phyloP scores from a whole-genome alignment of 306 rosid species.

The Casuarina glauca region DNA sequence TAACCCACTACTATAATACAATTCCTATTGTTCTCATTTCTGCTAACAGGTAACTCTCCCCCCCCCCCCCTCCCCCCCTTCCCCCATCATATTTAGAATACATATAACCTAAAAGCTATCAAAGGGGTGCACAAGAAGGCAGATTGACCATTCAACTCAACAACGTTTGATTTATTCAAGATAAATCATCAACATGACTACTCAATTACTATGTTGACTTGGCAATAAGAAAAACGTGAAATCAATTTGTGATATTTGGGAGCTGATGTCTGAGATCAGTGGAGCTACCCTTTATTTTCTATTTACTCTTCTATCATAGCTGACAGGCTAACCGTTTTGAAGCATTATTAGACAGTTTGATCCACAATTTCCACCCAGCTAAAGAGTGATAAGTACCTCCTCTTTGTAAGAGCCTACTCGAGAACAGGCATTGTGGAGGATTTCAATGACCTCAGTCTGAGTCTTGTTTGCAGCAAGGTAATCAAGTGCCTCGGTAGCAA shows the following conservation, averaged over 20 bases:
- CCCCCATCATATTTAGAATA: constrained; percentile 2
- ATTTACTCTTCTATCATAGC: background rate
- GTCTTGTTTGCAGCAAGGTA: constrained; percentile 68
- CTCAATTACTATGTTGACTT: background rate
- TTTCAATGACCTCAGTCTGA: constrained; percentile 56
- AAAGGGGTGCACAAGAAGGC: background rate
- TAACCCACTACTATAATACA: background rate
- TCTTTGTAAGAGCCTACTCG: constrained; percentile 40
- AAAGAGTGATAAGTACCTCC: constrained; percentile 42
- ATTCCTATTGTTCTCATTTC: background rate
- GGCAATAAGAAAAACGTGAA: background rate
- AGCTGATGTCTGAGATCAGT: background rate
- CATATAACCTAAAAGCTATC: constrained; percentile 7
- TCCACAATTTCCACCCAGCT: constrained; percentile 3
- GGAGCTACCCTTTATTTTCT: background rate
- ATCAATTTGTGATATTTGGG: background rate
- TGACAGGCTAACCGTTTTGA: background rate
- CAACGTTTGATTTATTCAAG: background rate
- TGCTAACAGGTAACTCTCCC: background rate
- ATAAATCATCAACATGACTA: background rate
- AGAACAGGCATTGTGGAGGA: constrained; percentile 51
- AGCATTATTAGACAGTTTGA: background rate
- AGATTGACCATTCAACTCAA: constrained; percentile 11
- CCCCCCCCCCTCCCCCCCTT: too few relatives aligned
- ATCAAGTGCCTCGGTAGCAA: constrained; percentile 59